Evolutionary conservation across 2,329 filamentous ascomycete species (phyloP), one percentile per base, ranked within the genome.

Genomic region (Microcyclospora tardicrescens): DNA sequence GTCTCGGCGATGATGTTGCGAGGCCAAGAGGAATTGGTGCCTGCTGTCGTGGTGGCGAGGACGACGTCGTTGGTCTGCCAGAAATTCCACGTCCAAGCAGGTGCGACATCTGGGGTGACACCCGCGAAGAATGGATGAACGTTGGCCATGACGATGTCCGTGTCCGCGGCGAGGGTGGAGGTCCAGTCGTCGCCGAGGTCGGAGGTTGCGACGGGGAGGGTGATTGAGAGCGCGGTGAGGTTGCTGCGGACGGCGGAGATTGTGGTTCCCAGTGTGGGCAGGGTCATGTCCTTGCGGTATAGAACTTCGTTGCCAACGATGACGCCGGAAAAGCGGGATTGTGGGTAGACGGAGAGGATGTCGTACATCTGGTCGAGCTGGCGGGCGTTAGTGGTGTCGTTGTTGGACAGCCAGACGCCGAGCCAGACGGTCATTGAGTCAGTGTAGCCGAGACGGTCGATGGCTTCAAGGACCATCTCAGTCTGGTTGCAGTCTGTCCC

Each of bases 401-500:
- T 93, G 40, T 66, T 71, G 56, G 91, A 86, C 45, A 93, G 80
- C 84, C 87, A 95, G 3, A 96, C 87, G 12, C 89, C 89, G 33
- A 96, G 68, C 89, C 89, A 96, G 45, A 96, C 69, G 60, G 93
- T 93, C 66, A 93, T 77, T 40, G 74, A 69, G 39, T 81, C 71
- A 19, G 61, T 67, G 50, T 95, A 65, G 37, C 80, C 69, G 10
- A 96, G 70, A 36, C 72, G 72, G 41, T 83, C 69, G 50, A 96
- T 80, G 14, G 87, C 79, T 52, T 91, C 79, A 8, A 96, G 67
- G 1, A 93, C 75, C 82, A 96, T 91, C 60, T 94, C 75, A 0
- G 89, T 96, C 62, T 96, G 89, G 61, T 95, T 95, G 71, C 89
- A 96, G 64, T 96, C 89, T 10, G 85, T 96, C 36, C 89, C 89